Base-by-base conservation (phyloP, 164 flowering plant species). In the Umbellularia californica region DNA sequence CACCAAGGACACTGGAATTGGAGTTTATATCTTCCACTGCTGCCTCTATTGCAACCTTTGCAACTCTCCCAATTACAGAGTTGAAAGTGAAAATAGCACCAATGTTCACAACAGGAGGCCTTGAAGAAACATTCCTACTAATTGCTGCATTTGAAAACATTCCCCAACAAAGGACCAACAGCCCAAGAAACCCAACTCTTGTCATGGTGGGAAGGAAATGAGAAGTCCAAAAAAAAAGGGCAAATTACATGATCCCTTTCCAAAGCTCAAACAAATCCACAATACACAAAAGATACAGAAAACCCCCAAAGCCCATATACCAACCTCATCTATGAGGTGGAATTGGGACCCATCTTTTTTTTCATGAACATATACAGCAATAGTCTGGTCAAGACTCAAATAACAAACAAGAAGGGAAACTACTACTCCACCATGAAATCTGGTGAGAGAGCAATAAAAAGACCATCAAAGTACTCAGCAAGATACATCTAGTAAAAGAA, bases 21-120 rank as follows among this genome's bases (percentile, higher is more conserved):
- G 88, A 73, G 74, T 95, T 95, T 19, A 95, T 90, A 83, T 95
- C 99, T 72, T 90, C 82, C 58, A 93, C 88, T 35, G 98, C 99
- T 69, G 87, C 86, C 68, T 84, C 83, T 65, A 95, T 90, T 3
- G 98, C 98, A 78, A 89, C 79, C 83, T 89, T 88, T 20, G 97
- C 97, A 41, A 87, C 95, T 83, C 81, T 86, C n/a, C 98, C 99
- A 50, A 93, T 90, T 24, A 89, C 84, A 24, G 99, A 92, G 47
- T 90, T 77, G 67, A 85, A 86, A 13, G 89, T 76, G 70, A 93
- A 85, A 73, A 95, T 73, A 24, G 93, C 93, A 66, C 99, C 98
- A 78, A 95, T 79, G 71, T 86, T 87, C 70, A 93, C 94, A 78
- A 79, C 81, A 41, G 86, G 69, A 22, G 98, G 98, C 72, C 96